Base-by-base conservation (phyloP, 2,329 filamentous ascomycete genomes). In the Cucurbitaria berberidis region DNA sequence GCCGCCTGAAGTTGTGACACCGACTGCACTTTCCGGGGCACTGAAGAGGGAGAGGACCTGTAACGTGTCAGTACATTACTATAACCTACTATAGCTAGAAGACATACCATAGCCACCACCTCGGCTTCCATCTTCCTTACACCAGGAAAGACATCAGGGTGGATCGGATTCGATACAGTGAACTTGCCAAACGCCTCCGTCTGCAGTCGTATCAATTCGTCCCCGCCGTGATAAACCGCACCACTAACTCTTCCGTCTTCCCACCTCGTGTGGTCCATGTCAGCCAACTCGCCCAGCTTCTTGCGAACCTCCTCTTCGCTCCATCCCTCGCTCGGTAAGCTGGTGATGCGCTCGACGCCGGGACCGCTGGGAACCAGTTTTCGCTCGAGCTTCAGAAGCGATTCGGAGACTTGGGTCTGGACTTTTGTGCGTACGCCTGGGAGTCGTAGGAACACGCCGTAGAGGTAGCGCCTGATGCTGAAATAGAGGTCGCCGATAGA, bases 71-170 rank as follows among this genome's bases (percentile, higher is more conserved):
- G 51, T 44, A 10, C 4, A 19, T 13, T 34, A 21, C 15, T 36
- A 60, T 5, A 56, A 16, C 9, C 3, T 6, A 18, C n/a, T 30
- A 15, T 7, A 16, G 15, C n/a, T 27, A 15, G 2, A 9, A 22
- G 15, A n/a, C n/a, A 18, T 73, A 96, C 92, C 93, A 99, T 99
- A 62, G 93, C 89, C 46, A 99, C 95, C 57, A 99, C 82, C 79
- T 99, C 95, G 39, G 95, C 93, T 80, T 99, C 95, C 95, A 99
- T 99, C 84, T 99, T 99, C 68, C 95, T 84, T 46, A 99, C 93
- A 24, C 93, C 95, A 15, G 95, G 95, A 78, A 99, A 99, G 38
- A 99, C 93, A 77, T 99, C 95, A 6, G 95, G 95, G 75, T 99
- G 95, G 64, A 99, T 95, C 3, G 95, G 95, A 75, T 99, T 99